Evolutionary conservation across 1,284 basidiomycete species (phyloP), one percentile per base, ranked within the genome.

Genomic region (Tilletia caries): DNA sequence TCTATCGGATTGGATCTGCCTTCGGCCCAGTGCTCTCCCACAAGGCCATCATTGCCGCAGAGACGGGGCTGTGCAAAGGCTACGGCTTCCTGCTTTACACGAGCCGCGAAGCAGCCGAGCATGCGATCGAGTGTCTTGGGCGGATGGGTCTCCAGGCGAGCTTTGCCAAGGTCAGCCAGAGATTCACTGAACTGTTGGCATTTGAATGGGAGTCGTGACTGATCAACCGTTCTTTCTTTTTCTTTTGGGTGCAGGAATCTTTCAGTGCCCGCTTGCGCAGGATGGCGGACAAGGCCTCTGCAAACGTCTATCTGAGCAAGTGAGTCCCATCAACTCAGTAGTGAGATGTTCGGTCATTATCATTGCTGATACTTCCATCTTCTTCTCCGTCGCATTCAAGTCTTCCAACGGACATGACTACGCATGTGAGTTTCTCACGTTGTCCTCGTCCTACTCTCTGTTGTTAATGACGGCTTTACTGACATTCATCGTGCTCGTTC

Each of bases 251-350:
- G 32, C 67, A 74, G 70, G 78, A 80, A 66, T 78, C 76, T 1
- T 75, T 78, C 69, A 70, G 73, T 4, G 72, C 78, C 13, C 67
- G 74, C 18, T 73, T 80, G 3, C 74, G 77, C 32, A 50, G 73
- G 3, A 75, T 80, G 73, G 71, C 75, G 15, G 78, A 80, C 54
- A 68, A 68, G 23, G 67, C 50, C 29, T 75, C 76, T 20, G 73
- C 76, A 43, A 80, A 80, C 65, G 76, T 80, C 44, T 80, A 80
- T 44, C 69, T 80, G 13, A 76, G 75, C 73, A 80, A 80, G 65
- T 70, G 65, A 67, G 68, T 66, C 10, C 1, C 15, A n/a, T n/a
- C n/a, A n/a, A n/a, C n/a, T n/a, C 29, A 18, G 13, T 5, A 41
- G 15, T 33, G 6, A n/a, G 10, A 18, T 18, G 18, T 44, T 8